Base-by-base conservation (phyloP, 805 yeast genomes). In the Isabelozyma heimii region DNA sequence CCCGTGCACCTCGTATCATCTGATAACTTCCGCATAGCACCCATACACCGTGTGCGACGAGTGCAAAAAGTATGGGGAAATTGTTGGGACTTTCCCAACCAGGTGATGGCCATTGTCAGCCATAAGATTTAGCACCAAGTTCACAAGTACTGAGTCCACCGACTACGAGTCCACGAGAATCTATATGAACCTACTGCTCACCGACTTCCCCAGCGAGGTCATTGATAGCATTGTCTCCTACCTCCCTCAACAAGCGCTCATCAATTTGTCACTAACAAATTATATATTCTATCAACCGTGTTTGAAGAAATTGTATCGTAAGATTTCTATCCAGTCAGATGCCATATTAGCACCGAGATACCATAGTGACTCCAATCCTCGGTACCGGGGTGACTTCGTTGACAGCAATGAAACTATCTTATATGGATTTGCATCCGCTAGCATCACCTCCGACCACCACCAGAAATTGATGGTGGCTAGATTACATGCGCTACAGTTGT, bases 211-310 rank as follows among this genome's bases (percentile, higher is more conserved):
- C 1, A 45, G 16, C 16, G 16, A 41, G 6, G 44, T 55, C n/a
- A 33, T 51, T n/a, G 10, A 12, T 6, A 2, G 37, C 12, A 48
- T 59, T 14, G 39, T 63, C 7, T 49, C 39, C 33, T 63, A 52
- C 42, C 57, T 69, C 13, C 69, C 70, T 6, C 73, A 69, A 48
- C 65, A 65, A 44, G 61, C 59, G 42, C 58, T 69, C 14, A 26
- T 67, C 26, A 67, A 62, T 41, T 59, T 72, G 14, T 63, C 75
- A 1, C 56, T 55, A 20, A 69, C 76, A 26, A 71, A 69, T 55
- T 72, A 50, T 52, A 53, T 55, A 28, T 67, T 69, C 47, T 72
- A 72, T 51, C 54, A 61, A 44, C 73, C 73, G 12, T 67, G 72
- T 46, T 46, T 63, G 41, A 42, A 48, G 16, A 55, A 64, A 42